Evolutionary conservation across 2,329 filamentous ascomycete species (phyloP), one percentile per base, ranked within the genome.

Genomic region (Fusarium scirpi): DNA sequence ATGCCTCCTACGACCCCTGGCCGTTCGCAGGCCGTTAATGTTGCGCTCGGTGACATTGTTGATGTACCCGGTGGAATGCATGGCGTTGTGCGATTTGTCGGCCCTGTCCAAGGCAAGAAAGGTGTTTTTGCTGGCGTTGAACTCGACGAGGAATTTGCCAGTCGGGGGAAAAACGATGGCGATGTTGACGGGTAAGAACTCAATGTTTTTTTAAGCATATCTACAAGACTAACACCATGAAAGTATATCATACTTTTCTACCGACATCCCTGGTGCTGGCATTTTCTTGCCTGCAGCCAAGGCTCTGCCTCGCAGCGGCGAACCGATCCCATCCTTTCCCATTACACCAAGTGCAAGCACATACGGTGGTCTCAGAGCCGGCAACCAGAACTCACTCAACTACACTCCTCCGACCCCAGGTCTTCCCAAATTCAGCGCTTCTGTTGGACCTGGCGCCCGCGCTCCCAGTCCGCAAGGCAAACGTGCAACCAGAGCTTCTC

Each of bases 11-110:
- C 83, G 55, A 89, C 87, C 1, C 88, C 88, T 27, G 83, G 83
- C 58, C 83, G 86, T 80, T 82, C 77, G 72, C 83, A 78, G 71
- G 81, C 82, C 66, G 85, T 86, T 55, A 78, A 84, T 66, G 80
- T 97, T 65, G 86, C 90, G 69, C 85, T 96, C 43, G 95, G 95
- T 71, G 95, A 98, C 78, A 80, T 85, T 34, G 95, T 98, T 67
- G 94, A 98, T 73, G 95, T 98, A 48, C 94, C 95, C 3, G 96
- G 96, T 44, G 93, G 91, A 79, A 97, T 99, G 94, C 85, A 91
- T 72, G 96, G 96, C 51, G 92, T 89, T 4, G 91, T 98, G 72
- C 95, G 92, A 78, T 99, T 97, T 78, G 85, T 98, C 67, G 96
- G 96, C 46, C 85, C 85, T 41, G 95, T 99, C 43, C 89, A 90